Evolutionary conservation across 163 green algal genomes (phyloP).

Genomic region (Chlorella variabilis): DNA sequence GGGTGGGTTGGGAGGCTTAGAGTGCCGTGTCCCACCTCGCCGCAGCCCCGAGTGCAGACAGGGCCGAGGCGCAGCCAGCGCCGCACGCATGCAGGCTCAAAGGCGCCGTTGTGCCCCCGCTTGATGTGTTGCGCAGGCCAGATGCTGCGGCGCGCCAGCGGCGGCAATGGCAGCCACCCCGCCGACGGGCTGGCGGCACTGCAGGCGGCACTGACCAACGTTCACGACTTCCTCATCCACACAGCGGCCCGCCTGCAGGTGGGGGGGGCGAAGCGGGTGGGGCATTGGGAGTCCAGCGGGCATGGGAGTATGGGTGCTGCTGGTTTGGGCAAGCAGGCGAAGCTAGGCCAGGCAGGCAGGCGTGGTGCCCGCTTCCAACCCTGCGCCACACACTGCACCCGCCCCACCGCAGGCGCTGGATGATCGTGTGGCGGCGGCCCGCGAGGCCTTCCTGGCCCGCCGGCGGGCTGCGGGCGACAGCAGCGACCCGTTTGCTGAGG

Average conservation of each 20-base stretch:
- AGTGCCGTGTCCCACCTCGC: not conserved
- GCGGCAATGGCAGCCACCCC: not conserved
- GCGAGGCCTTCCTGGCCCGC: slow-evolving; percentile 6
- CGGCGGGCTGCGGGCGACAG: slow-evolving; percentile 20
- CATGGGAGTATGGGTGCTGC: no score
- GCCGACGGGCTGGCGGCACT: slow-evolving; percentile 37
- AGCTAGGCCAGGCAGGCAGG: no score
- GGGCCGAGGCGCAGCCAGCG: no score
- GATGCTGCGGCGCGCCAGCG: not conserved
- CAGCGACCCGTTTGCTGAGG: slow-evolving; percentile 56
- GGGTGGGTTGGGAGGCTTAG: no score
- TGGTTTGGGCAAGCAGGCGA: no score
- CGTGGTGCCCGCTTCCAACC: no score
- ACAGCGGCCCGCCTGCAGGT: slow-evolving; percentile 48
- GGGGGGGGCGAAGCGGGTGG: no score
- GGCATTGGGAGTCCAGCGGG: no score
- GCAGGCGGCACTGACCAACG: slow-evolving; percentile 46
- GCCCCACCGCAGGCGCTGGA: slow-evolving; percentile 36
- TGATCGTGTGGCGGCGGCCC: slow-evolving; percentile 29
- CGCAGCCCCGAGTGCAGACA: no score
- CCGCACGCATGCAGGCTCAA: no score
- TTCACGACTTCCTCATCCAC: slow-evolving; percentile 56
- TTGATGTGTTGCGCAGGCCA: not conserved
- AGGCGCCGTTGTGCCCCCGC: no score
- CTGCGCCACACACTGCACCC: no score